Evolutionary conservation across 1,139 yeast species (phyloP).

Genomic region (Candida labiduridarum): DNA sequence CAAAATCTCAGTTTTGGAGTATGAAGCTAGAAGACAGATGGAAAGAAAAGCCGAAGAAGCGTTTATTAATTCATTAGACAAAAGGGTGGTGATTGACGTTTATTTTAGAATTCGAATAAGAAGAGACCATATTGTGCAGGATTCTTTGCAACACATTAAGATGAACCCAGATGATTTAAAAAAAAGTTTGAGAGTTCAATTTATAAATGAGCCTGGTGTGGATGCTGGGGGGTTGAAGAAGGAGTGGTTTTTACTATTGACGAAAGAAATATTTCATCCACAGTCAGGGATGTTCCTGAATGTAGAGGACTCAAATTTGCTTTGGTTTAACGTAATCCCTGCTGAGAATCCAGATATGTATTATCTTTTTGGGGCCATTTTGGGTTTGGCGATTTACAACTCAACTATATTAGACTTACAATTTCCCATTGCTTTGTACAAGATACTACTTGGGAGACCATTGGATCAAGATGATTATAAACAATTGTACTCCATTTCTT

Average conservation of each 20-base stretch:
- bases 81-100: conserved; percentile 62
- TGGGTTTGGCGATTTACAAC: conserved; percentile 90
- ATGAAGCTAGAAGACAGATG: conserved; percentile 83
- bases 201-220: conserved; percentile 84
- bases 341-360: conserved; percentile 56
- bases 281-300: conserved; percentile 61
- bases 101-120: conserved; percentile 69
- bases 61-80: conserved; percentile 71
- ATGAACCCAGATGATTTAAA: conserved; percentile 62
- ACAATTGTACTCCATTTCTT: conserved; percentile 68
- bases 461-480: conserved; percentile 64
- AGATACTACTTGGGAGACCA: conserved; percentile 62
- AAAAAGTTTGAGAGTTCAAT: conserved; percentile 76
- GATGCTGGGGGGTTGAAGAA: conserved; percentile 94
- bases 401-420: conserved; percentile 81
- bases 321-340: conserved; percentile 71
- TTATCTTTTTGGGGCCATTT: conserved; percentile 77
- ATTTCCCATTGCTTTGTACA: conserved; percentile 77
- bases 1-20: conserved; percentile 77
- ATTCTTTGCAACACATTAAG: conserved; percentile 71
- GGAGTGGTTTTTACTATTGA: conserved; percentile 85
- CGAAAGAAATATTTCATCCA: conserved; percentile 69
- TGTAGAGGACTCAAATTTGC: conserved; percentile 67
- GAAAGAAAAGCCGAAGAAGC: conserved; percentile 90
- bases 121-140: conserved; percentile 67